Base-by-base conservation (phyloP, 768 basidiomycete species). In the Boletus reticuloceps region DNA sequence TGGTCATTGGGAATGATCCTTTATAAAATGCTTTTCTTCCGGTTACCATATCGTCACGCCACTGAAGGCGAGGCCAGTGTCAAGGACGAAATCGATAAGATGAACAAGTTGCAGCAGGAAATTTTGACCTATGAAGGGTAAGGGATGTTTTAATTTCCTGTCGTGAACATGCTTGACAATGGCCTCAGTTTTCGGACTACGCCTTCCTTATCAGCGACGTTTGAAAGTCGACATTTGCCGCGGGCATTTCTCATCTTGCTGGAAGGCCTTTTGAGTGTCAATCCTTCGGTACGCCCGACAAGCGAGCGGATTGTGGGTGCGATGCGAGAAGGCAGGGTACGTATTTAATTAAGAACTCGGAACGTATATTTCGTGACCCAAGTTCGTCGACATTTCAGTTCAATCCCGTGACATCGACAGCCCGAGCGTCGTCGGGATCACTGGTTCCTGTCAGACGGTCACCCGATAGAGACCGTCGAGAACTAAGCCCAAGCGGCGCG, bases 1-100 rank as follows among this genome's bases (percentile, higher is more conserved):
- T 98, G 96, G 95, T 92, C 91, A 6, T 78, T 98, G 16, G 95
- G 95, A 58, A 94, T 98, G 89, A 91, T 98, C 53, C 78, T 98
- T 17, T 86, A 98, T 75, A 95, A 94, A 64, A 79, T 98, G 57
- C 74, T 96, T 1, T 98, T 97, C 74, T 94, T 98, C 74, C 82
- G 83, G 34, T 72, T 96, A 19, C 95, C 96, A 0, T 98, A 94
- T 65, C 79, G 77, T 17, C 85, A 91, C 59, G 85, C 88, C 1
- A 75, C 84, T 2, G 80, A 79, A 39, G 82, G 82, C 1, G 83
- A 82, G 51, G 80, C 76, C 1, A 75, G 78, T 45, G 78, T 74
- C 3, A 65, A 68, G 46, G 78, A 79, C 12, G 86, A 86, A 41
- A 71, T 59, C 1, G 85, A 87, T 14, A 88, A 89, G 62, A 79